These are phyloP conservation scores for Pisolithus microcarpus DNA, from an alignment of 768 basidiomycete species.

Conservation along the genomic window DNA sequence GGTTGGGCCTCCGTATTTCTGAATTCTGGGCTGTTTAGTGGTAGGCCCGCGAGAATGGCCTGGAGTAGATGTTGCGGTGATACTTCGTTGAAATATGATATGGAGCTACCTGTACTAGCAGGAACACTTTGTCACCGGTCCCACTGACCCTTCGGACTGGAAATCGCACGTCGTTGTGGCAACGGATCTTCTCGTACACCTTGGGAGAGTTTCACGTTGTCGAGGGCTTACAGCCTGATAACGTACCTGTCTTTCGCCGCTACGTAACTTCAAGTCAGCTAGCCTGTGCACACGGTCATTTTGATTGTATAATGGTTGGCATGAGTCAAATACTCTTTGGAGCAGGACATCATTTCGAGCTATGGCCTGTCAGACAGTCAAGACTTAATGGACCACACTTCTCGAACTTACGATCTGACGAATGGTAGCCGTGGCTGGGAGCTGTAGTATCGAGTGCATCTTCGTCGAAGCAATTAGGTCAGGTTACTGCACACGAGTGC, in stretches of 20 bases:
- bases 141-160: slow-evolving; percentile 62
- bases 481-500: background rate
- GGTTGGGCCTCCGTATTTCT: slow-evolving; percentile 67
- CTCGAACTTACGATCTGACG: slow-evolving; percentile 58
- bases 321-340: slow-evolving; percentile 52
- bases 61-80: slow-evolving; percentile 24
- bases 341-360: slow-evolving; percentile 58
- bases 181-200: slow-evolving; percentile 61
- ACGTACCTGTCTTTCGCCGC: slow-evolving; percentile 65
- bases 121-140: slow-evolving; percentile 69
- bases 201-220: slow-evolving; percentile 8
- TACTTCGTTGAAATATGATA: background rate
- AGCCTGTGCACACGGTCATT: slow-evolving; percentile 38
- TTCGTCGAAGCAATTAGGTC: slow-evolving; percentile 19
- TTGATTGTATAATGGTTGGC: background rate
- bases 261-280: slow-evolving; percentile 58
- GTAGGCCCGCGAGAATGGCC: slow-evolving; percentile 68
- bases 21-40: slow-evolving; percentile 61
- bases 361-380: slow-evolving; percentile 20
- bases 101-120: slow-evolving; percentile 63
- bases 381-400: background rate
- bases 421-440: slow-evolving; percentile 48
- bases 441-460: slow-evolving; percentile 61
- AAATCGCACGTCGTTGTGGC: slow-evolving; percentile 75
- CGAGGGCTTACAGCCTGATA: background rate